Evolutionary conservation across 2,329 filamentous ascomycete genomes (phyloP), one percentile per base, ranked within the genome.

Genomic region (Fusarium staphyleae): DNA sequence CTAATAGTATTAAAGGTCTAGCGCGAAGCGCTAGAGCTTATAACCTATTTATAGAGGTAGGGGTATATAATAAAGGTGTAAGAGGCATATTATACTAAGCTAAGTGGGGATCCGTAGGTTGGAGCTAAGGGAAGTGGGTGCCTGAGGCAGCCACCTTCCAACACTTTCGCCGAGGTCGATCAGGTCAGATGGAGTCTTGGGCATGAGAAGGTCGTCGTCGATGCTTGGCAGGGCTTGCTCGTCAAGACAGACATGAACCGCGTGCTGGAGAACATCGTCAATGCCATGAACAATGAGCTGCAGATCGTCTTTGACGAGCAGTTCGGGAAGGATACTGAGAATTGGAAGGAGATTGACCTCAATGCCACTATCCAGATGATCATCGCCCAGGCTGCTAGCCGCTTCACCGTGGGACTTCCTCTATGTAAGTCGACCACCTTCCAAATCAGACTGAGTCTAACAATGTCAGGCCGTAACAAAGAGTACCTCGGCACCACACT

Each of bases 161-260:
- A n/a, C n/a, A n/a, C 77, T 1, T 74, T 77, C 36, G 66, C 67
- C 2, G 74, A 79, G 16, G 53, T 74, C 3, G 70, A 77, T 5
- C 73, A 76, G 46, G 62, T 70, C 0, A 55, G 64, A 12, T 74
- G 75, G 55, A 72, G 70, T 3, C 62, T 77, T 1, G 77, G 78
- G 0, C 66, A 76, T 39, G 52, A 56, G 0, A 65, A 68, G 22
- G 69, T 72, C 11, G 66, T 72, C 10, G 30, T 40, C 3, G 75
- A 78, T 44, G 57, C 69, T 1, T 74, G 75, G 70, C 73, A 73
- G 29, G 72, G 69, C 0, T 29, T 58, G 19, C 49, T 76, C 3
- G 67, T 76, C 37, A 75, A 73, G 66, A 70, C 63, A 6, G 71
- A 75, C 5, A 37, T 77, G 13, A 75, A 72, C 55, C 53, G 57